Conservation (phyloP, 352 stramenopile species). For the Pythium plurisporium region DNA sequence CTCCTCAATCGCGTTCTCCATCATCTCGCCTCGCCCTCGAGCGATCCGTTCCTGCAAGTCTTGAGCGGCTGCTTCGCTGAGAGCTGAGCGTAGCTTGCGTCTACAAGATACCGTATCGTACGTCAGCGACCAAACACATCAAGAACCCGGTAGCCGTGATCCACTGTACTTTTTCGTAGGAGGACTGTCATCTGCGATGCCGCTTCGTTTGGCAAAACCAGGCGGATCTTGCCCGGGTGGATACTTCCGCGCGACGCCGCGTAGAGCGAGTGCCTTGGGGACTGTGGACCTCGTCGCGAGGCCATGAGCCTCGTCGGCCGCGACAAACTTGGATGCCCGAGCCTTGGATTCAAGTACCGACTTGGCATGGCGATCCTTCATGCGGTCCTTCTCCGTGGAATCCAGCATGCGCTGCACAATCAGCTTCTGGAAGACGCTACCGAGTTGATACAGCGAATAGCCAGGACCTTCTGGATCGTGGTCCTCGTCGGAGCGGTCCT, state of each 20-base stretch:
- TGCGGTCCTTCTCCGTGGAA: slow-evolving; percentile 67
- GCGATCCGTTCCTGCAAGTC: slow-evolving; percentile 16
- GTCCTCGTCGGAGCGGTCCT: slow-evolving; percentile 1
- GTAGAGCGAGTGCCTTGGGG: neutral
- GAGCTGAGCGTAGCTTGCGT: slow-evolving; percentile 7
- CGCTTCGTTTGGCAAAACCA: too few species aligned
- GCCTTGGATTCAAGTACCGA: slow-evolving; percentile 69
- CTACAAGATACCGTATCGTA: too few species aligned
- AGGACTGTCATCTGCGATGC: too few species aligned
- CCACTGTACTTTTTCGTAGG: slow-evolving; percentile 1
- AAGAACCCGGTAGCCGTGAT: too few species aligned
- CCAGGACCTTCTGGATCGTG: neutral
- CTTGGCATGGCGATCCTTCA: slow-evolving; percentile 77
- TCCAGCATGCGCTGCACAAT: slow-evolving; percentile 77
- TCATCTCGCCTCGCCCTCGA: neutral
- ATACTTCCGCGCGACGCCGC: neutral
- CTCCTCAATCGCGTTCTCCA: neutral
- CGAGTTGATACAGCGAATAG: slow-evolving; percentile 54
- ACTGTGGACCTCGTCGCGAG: neutral
- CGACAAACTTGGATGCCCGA: slow-evolving; percentile 61
- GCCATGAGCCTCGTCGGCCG: slow-evolving; percentile 8
- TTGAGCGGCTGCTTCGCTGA: slow-evolving; percentile 2
- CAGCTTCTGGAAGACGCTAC: slow-evolving; percentile 72
- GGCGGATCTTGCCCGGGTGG: too few species aligned
- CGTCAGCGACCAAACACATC: too few species aligned